phyloP scores from a whole-genome alignment of 305 asterid species.

The Fraxinus greggii region DNA sequence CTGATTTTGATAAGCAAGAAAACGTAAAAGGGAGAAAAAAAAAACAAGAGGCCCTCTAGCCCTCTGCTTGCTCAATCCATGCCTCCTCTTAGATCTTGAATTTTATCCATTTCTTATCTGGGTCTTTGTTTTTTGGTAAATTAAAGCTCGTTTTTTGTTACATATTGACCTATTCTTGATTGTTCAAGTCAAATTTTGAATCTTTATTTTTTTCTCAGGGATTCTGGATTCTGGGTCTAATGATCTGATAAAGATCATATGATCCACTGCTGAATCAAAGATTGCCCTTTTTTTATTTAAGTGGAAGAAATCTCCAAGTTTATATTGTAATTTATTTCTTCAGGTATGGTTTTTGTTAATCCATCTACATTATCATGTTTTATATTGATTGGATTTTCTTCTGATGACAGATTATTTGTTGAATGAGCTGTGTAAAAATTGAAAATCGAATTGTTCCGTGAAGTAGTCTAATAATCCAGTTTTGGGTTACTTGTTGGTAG shows the following conservation, averaged over 20 bases:
- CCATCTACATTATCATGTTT: constrained; percentile 47
- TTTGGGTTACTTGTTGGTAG: constrained; percentile 24
- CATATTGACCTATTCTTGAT: constrained; percentile 25
- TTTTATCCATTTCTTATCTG: constrained; percentile 35
- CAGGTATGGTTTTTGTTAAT: constrained; percentile 36
- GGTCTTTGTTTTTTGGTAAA: constrained; percentile 44
- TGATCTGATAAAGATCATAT: constrained; percentile 55
- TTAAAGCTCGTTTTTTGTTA: constrained; percentile 22
- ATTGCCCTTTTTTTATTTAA: constrained; percentile 32
- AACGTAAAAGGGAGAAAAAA: constrained; percentile 38
- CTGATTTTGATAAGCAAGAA: constrained; percentile 40
- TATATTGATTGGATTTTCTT: constrained; percentile 29
- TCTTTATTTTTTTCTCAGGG: constrained; percentile 39
- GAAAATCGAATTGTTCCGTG: constrained; percentile 20
- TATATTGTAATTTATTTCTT: constrained; percentile 32
- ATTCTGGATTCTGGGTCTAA: constrained; percentile 50
- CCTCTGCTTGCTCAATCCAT: constrained; percentile 52
- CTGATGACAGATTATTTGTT: constrained; percentile 20
- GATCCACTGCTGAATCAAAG: constrained; percentile 37
- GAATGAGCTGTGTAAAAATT: constrained; percentile 9
- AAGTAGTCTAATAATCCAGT: constrained; percentile 27
- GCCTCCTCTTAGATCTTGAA: constrained; percentile 62
- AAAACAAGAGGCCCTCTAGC: constrained; percentile 47
- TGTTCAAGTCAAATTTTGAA: constrained; percentile 24
- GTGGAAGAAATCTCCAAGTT: constrained; percentile 31